These are phyloP conservation scores for Gossypium trilobum DNA, from an alignment of 441 rosid genomes.

Conservation along the genomic window DNA sequence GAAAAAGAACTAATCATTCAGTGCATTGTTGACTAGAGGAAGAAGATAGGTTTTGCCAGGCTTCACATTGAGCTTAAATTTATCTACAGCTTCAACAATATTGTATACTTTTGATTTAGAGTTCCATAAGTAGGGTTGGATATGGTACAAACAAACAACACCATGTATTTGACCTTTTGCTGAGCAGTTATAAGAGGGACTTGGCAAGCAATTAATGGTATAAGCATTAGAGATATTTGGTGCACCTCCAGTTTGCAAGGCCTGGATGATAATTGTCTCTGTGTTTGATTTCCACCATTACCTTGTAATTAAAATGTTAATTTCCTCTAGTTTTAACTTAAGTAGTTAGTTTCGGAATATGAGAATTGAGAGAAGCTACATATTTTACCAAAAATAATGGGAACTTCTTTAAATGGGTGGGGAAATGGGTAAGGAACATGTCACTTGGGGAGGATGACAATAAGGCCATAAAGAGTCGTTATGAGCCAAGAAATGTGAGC, in stretches of 20 bases:
- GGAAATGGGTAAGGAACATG: constrained; percentile 47
- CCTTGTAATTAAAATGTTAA: constrained; percentile 27
- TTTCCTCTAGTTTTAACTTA: not conserved
- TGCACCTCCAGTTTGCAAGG: constrained; percentile 49
- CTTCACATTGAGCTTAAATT: constrained; percentile 37
- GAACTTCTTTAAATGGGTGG: constrained; percentile 54
- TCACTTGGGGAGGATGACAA: constrained; percentile 44
- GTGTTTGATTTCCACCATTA: constrained; percentile 70
- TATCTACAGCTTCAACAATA: constrained; percentile 25
- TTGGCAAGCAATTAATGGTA: constrained; percentile 63
- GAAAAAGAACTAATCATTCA: constrained; percentile 57
- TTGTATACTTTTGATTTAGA: not conserved
- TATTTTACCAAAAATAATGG: constrained; percentile 43
- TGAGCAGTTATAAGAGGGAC: constrained; percentile 68
- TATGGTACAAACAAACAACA: not conserved
- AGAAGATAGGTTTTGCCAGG: constrained; percentile 43
- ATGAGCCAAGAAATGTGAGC: constrained; percentile 62
- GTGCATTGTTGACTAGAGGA: constrained; percentile 40
- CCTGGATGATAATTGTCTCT: constrained; percentile 47
- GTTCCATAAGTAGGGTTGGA: not conserved
- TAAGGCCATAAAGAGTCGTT: constrained; percentile 54
- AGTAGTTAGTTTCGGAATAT: not conserved
- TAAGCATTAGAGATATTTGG: constrained; percentile 66
- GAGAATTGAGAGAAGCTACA: not conserved
- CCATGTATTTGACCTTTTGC: constrained; percentile 28